Evolutionary conservation across 2,329 filamentous ascomycete species (phyloP), one percentile per base, ranked within the genome.

Genomic region (Bipolaris sorokiniana): DNA sequence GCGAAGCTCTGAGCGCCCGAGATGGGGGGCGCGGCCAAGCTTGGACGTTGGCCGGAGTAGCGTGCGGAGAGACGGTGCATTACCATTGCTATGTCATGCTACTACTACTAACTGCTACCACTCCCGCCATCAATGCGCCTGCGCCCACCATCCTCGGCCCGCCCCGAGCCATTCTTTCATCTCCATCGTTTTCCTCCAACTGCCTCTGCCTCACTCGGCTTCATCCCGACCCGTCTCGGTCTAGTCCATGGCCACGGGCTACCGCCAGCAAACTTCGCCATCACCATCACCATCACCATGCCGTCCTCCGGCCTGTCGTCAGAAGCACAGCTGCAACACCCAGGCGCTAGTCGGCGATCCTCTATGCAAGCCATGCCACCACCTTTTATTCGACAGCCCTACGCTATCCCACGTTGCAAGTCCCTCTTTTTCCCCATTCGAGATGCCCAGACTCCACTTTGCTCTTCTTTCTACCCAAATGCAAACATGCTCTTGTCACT

Each of bases 391-490:
- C 66, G 67, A 60, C 66, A 69, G 68, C 68, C 66, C 67, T 70
- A 69, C 59, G 54, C 40, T 31, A 46, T 48, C 40, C 49, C 49
- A 57, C 45, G 38, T 46, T 56, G 38, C 15, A 36, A 53, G 54
- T 54, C 51, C 54, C 59, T 50, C 56, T 69, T 69, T 70, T 67
- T 62, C 68, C 66, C 68, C 66, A 70, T 67, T 68, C 65, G 63
- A 51, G 56, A 63, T 38, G 40, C 52, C 31, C 34, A 48, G 46
- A 38, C 46, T 46, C 31, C 31, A 22, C 10, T 18, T 7, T 28
- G 28, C 22, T 37, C 20, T 28, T 15, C 22, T 9, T 11, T 28
- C 22, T 22, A 26, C 20, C 28, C 28, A 5, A 31, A 31, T 31
- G 28, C 28, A 31, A 31, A 31, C 28, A 31, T 13, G 28, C 28